Evolutionary conservation across 1,284 basidiomycete genomes (phyloP), one percentile per base, ranked within the genome.

Genomic region (Anthracocystis setariae): DNA sequence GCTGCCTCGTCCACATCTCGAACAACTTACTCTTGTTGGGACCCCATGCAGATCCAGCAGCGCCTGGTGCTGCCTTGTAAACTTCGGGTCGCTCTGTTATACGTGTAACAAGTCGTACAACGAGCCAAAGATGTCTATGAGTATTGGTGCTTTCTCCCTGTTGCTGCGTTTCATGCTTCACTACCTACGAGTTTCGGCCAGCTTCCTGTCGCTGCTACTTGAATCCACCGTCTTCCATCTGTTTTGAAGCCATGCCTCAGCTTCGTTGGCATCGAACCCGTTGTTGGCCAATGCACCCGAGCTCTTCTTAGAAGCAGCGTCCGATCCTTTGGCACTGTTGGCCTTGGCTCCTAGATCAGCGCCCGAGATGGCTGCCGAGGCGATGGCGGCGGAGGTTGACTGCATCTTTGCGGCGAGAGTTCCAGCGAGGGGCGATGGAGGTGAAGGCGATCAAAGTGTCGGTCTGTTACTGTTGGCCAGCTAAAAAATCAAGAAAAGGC

Each of bases 21-120:
- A 20, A 12, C 5, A 15, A 68, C 65, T 65, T 23, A 73, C 70
- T 68, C 56, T 69, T 73, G 51, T 73, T 73, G 0, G 70, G 56
- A 5, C 65, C 70, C 70, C 70, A 73, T 3, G 65, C 70, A 8
- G 65, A 64, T 7, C 65, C 70, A 21, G 46, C 49, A 17, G 53
- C 38, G n/a, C 61, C 65, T 10, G 70, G 37, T 38, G 70, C 50
- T 27, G 70, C 46, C 18, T 73, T 73, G 54, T 69, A 68, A 8
- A 61, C 58, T 46, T 73, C 65, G 9, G 70, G 51, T 24, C 58
- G 51, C 29, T 68, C 70, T 73, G 61, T 56, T 2, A 18, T 32
- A 43, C 5, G 15, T n/a, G n/a, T 2, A 46, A 23, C 20, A 10
- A 7, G 18, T 9, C 20, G 21, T 23, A 10, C 40, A 10, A 23